Base-by-base conservation (phyloP, 1,284 basidiomycete species). In the Microbotryum saponariae region DNA sequence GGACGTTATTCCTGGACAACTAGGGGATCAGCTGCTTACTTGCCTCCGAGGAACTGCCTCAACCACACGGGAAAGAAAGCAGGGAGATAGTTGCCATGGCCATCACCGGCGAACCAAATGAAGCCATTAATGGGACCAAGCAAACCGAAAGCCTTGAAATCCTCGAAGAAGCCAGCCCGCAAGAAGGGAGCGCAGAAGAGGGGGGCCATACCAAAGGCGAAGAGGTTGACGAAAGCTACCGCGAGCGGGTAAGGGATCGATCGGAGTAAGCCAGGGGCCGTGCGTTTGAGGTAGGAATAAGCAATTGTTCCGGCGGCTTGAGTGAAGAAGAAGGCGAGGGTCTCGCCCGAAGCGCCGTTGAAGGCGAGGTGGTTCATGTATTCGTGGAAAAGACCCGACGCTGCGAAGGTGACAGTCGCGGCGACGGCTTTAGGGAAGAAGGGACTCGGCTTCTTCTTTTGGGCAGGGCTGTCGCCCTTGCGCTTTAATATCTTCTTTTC, bases 331-430 rank as follows among this genome's bases (percentile, higher is more conserved):
- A 53, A 53, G 10, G 10, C 51, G 31, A 53, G 25, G 12, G 51
- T 53, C 31, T 53, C 51, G 31, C 51, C 51, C 20, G 51, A 29
- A n/a, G 51, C 51, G n/a, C 51, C 51, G 31, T 53, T 33, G 51
- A 53, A 53, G 20, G 54, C 54, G 23, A 56, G 29, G n/a, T 51
- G 49, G 29, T 57, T 57, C 56, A 53, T 58, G 51, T 57, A 57
- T 48, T 57, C 56, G 31, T 57, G 56, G 47, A 57, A 57, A 3
- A 57, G 47, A 23, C 56, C 56, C 10, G 29, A 37, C 4, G 56
- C 56, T 3, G 25, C 21, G 33, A 57, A 57, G 9, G 56, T 57
- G 20, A 49, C 29, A n/a, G 46, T 21, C 10, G 56, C 56, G 8
- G 56, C 56, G 6, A 42, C 7, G 23, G 56, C 56, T n/a, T 57